phyloP scores from a whole-genome alignment of 2,329 filamentous ascomycete genomes.

The Huntiella moniliformis region DNA sequence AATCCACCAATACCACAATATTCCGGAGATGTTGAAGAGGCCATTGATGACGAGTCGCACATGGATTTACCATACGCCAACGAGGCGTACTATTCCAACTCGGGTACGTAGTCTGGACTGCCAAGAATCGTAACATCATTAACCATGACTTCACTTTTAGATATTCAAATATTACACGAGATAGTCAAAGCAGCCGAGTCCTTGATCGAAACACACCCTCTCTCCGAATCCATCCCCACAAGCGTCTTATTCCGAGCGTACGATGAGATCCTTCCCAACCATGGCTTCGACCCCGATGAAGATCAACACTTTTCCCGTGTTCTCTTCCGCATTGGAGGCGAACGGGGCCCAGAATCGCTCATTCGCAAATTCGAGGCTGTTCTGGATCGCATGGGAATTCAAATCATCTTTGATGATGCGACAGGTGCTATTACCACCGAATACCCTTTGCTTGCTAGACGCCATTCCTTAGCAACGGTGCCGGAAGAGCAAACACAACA shows the following conservation, averaged over 20 bases:
- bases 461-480: constrained; percentile 10
- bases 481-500: constrained; percentile 10
- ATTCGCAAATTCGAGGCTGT: constrained; percentile 52
- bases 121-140: constrained; percentile 13
- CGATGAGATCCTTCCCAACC: constrained; percentile 50
- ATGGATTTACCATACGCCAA: constrained; percentile 7
- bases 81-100: constrained; percentile 37
- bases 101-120: constrained; percentile 25
- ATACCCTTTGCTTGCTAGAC: constrained; percentile 5
- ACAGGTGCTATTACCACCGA: constrained; percentile 11
- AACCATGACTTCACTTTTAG: constrained; percentile 23
- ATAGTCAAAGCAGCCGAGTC: constrained; percentile 56
- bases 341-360: constrained; percentile 36
- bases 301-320: constrained; percentile 62
- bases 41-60: background rate
- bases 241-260: constrained; percentile 69
- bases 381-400: constrained; percentile 50
- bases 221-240: constrained; percentile 47
- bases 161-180: constrained; percentile 60
- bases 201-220: constrained; percentile 35
- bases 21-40: background rate
- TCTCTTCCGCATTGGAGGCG: constrained; percentile 58
- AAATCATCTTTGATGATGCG: constrained; percentile 37
- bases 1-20: background rate
- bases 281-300: constrained; percentile 52